Evolutionary conservation across 1,139 yeast species (phyloP).

Genomic region (Trichomonascaceae sp.): DNA sequence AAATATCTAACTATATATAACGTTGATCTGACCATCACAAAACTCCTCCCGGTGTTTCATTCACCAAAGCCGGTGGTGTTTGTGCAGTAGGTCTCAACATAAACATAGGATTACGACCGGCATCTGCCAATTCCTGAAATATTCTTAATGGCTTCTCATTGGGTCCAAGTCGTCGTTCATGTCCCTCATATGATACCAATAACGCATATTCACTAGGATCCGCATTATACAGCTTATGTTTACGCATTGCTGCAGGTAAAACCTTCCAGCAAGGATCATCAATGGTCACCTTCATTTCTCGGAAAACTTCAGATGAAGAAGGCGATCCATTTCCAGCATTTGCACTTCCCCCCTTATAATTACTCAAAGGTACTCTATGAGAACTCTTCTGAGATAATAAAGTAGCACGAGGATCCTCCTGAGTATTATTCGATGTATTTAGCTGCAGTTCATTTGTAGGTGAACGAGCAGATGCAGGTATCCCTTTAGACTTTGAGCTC

Average conservation of each 20-base stretch:
- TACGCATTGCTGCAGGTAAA: slow-evolving; percentile 80
- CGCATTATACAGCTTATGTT: slow-evolving; percentile 64
- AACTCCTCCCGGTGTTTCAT: slow-evolving; percentile 34
- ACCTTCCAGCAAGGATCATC: slow-evolving; percentile 91
- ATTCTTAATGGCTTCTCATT: slow-evolving; percentile 86
- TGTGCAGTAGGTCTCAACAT: slow-evolving; percentile 82
- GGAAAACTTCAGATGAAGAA: slow-evolving; percentile 56
- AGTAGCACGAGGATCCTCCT: not conserved
- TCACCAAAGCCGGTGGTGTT: slow-evolving; percentile 22
- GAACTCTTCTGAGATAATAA: not conserved
- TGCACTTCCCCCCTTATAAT: not conserved
- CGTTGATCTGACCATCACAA: no score
- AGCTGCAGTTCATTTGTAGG: slow-evolving; percentile 1
- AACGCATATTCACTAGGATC: slow-evolving; percentile 89
- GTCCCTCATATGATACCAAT: slow-evolving; percentile 86
- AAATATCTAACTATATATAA: no score
- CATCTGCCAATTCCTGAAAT: slow-evolving; percentile 81
- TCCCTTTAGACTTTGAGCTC: slow-evolving; percentile 1
- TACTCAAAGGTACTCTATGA: not conserved
- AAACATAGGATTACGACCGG: slow-evolving; percentile 86
- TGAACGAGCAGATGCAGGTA: slow-evolving; percentile 2
- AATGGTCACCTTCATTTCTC: slow-evolving; percentile 78
- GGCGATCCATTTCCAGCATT: slow-evolving; percentile 6
- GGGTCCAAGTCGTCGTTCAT: slow-evolving; percentile 74
- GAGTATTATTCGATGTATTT: not conserved